Evolutionary conservation across 768 basidiomycete species (phyloP).

Genomic region (Mycena metata): DNA sequence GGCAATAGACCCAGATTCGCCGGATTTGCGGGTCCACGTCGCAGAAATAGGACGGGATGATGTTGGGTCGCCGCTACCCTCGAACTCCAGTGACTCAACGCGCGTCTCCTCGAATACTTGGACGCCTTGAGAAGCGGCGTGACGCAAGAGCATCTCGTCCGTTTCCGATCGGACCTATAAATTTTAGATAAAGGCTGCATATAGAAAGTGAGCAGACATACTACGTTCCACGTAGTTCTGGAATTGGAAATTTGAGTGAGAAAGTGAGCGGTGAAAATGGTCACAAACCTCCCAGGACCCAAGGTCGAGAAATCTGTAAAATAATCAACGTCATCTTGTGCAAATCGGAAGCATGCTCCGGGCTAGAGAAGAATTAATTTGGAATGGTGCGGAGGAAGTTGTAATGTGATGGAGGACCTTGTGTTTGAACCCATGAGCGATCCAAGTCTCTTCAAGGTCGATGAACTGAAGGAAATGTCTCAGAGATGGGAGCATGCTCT

Average conservation of each 20-base stretch:
- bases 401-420: constrained; percentile 11
- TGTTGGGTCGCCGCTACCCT: constrained; percentile 15
- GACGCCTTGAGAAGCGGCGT: constrained; percentile 50
- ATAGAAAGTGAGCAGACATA: constrained; percentile 25
- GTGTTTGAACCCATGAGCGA: constrained; percentile 38
- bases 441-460: constrained; percentile 38
- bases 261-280: no score
- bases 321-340: constrained; percentile 11
- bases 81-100: constrained; percentile 47
- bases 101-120: constrained; percentile 50
- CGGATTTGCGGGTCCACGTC: constrained; percentile 42
- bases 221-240: constrained; percentile 44
- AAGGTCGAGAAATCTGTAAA: constrained; percentile 42
- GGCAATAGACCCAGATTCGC: constrained; percentile 16
- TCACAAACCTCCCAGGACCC: constrained; percentile 15
- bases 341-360: constrained; percentile 44
- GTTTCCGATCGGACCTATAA: constrained; percentile 50
- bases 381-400: background rate
- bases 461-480: constrained; percentile 43
- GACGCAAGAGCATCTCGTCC: constrained; percentile 52
- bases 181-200: background rate
- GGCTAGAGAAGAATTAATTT: constrained; percentile 32
- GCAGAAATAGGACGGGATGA: constrained; percentile 43
- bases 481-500: constrained; percentile 43
- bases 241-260: background rate